phyloP scores from a whole-genome alignment of 2,329 filamentous ascomycete species.

The Microcyclospora tardicrescens region DNA sequence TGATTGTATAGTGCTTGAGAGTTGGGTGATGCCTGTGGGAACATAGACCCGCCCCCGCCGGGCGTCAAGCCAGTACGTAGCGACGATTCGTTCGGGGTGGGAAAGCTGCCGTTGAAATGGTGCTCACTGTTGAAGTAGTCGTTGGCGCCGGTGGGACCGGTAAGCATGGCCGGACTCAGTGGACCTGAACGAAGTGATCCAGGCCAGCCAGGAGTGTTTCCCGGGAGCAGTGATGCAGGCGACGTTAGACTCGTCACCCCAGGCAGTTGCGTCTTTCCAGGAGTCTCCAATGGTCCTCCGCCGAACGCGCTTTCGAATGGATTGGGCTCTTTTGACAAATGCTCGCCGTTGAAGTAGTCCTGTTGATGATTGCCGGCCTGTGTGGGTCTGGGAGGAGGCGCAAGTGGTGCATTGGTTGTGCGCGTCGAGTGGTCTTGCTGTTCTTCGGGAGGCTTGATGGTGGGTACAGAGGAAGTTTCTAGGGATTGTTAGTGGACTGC shows the following conservation, averaged over 20 bases:
- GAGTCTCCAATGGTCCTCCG: conserved; percentile 58
- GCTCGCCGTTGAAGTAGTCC: conserved; percentile 38
- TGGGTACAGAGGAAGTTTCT: conserved; percentile 11
- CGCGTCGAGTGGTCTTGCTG: conserved; percentile 11
- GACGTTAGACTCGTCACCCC: conserved; percentile 85
- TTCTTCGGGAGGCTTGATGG: conserved; percentile 24
- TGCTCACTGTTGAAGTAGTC: conserved; percentile 71
- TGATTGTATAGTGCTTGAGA: conserved; percentile 71
- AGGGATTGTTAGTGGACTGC: conserved; percentile 1
- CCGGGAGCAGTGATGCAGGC: conserved; percentile 66
- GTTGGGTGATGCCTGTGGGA: conserved; percentile 79
- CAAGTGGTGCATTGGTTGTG: conserved; percentile 35
- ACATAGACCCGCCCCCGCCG: conserved; percentile 93
- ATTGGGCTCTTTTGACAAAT: conserved; percentile 73
- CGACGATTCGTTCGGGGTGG: conserved; percentile 93
- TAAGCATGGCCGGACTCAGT: conserved; percentile 92
- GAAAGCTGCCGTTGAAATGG: conserved; percentile 71
- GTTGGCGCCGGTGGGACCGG: conserved; percentile 55
- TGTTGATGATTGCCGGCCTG: conserved; percentile 27
- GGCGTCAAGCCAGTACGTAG: conserved; percentile 83
- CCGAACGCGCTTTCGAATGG: conserved; percentile 89
- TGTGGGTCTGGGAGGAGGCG: conserved; percentile 38
- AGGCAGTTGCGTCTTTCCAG: conserved; percentile 67
- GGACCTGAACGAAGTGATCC: conserved; percentile 84
- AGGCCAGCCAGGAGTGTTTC: conserved; percentile 66